Base-by-base conservation (phyloP, 768 basidiomycete species). In the Termitomyces sp. region DNA sequence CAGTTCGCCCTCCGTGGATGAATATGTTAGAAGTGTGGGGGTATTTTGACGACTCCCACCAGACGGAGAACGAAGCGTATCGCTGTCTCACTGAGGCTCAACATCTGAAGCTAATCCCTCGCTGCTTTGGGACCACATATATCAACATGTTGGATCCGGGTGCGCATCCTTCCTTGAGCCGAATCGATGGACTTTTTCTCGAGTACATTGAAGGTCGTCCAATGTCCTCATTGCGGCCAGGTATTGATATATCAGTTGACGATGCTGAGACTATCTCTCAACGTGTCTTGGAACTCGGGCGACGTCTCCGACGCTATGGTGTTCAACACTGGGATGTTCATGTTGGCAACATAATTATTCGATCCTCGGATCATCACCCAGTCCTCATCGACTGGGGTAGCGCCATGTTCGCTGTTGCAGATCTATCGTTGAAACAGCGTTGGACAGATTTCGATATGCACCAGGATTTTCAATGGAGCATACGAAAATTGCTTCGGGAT, bases 131-230 rank as follows among this genome's bases (percentile, higher is more conserved):
- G 9, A 27, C 16, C 3, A 18, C 12, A 16, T 10, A 44, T 10
- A 44, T 44, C 16, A 18, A 12, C 18, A 29, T 44, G 43, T 9
- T 29, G 10, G 43, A 44, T 7, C 16, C 7, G 7, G 43, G 7
- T 15, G 25, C 7, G 10, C 25, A 44, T 5, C 25, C 43, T 27
- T 44, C 43, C n/a, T n/a, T 44, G 43, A 44, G 25, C 18, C 43
- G 27, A 16, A 41, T 54, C 25, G 20, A 48, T 10, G 45, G 46
- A 12, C 45, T 54, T 23, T 45, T 54, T 9, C 22, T 54, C n/a
- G 45, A 54, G 32, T 54, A 54, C 10, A 41, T 54, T n/a, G 22
- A 44, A 27, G 45, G 53, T n/a, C 29, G 53, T 22, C 27, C 38
- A 10, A 54, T 48, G 45, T 35, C 35, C 3, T 43, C 45, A 13